Evolutionary conservation across 352 stramenopile species (phyloP).

Genomic region (Globisporangium camurandrum): DNA sequence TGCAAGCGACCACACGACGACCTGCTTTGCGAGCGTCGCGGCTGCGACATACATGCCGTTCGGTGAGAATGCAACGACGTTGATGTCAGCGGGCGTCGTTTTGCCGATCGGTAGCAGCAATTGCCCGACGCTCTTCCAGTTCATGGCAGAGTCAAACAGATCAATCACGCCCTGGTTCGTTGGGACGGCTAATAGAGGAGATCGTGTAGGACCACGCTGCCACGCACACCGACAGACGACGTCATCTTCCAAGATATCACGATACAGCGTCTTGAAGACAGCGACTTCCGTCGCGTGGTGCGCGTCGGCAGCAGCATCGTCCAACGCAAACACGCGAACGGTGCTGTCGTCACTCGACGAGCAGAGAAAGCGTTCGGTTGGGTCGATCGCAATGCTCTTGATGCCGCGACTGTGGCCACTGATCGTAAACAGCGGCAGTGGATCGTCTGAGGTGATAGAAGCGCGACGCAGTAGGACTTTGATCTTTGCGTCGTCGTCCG

Average conservation of each 20-base stretch:
- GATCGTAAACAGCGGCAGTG: slow-evolving; percentile 38
- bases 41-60: slow-evolving; percentile 73
- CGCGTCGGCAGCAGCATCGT: slow-evolving; percentile 23
- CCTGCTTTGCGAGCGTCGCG: slow-evolving; percentile 58
- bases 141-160: slow-evolving; percentile 40
- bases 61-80: slow-evolving; percentile 66
- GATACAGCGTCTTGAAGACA: slow-evolving; percentile 49
- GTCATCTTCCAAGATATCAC: slow-evolving; percentile 52
- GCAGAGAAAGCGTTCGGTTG: slow-evolving; percentile 53
- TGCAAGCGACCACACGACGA: slow-evolving; percentile 60
- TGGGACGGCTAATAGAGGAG: slow-evolving; percentile 60
- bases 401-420: slow-evolving; percentile 54
- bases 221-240: slow-evolving; percentile 61
- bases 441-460: no score
- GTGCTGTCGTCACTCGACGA: slow-evolving; percentile 58
- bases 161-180: slow-evolving; percentile 61
- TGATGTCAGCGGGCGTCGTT: slow-evolving; percentile 51
- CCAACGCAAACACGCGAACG: slow-evolving; percentile 58
- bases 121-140: slow-evolving; percentile 32
- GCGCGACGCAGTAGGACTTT: slow-evolving; percentile 51
- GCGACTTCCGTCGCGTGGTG: slow-evolving; percentile 35
- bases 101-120: slow-evolving; percentile 52
- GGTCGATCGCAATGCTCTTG: slow-evolving; percentile 71
- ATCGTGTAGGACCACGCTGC: slow-evolving; percentile 23
- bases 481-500: slow-evolving; percentile 65